phyloP scores from a whole-genome alignment of 202 grass and related monocot species.

The Setaria italica region DNA sequence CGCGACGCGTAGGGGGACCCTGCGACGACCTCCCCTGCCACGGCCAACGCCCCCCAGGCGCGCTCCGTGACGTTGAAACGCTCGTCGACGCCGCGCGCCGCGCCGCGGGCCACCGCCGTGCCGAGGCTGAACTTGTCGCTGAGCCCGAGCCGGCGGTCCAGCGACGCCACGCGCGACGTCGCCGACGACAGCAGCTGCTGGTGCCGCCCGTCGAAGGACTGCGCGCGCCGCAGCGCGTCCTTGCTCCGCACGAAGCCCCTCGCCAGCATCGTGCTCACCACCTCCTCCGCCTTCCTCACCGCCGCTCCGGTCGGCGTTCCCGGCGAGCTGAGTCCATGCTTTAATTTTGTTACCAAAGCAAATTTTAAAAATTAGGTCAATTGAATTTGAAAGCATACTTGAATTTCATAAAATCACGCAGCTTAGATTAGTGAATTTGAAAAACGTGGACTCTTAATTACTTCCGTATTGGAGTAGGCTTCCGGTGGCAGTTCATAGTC shows the following conservation, averaged over 20 bases:
- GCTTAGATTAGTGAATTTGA: neutral
- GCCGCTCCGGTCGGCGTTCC: slow-evolving; percentile 22
- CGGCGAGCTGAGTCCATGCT: neutral
- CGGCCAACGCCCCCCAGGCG: slow-evolving; percentile 35
- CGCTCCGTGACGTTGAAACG: slow-evolving; percentile 47
- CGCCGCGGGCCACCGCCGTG: slow-evolving; percentile 41
- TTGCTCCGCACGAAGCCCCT: slow-evolving; percentile 57
- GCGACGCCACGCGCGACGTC: slow-evolving; percentile 43
- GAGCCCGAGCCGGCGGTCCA: slow-evolving; percentile 55
- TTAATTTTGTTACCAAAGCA: neutral
- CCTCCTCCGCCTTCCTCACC: slow-evolving; percentile 57
- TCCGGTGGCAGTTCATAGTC: slow-evolving; percentile 63
- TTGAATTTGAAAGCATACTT: neutral
- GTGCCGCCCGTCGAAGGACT: slow-evolving; percentile 53
- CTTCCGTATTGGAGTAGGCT: slow-evolving; percentile 39
- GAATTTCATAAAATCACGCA: neutral
- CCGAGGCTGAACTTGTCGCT: slow-evolving; percentile 55
- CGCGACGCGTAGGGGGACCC: slow-evolving; percentile 48
- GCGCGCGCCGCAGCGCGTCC: slow-evolving; percentile 51
- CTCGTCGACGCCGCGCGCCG: slow-evolving; percentile 52
- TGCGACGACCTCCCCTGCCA: slow-evolving; percentile 47
- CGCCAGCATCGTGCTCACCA: slow-evolving; percentile 64
- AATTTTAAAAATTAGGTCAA: neutral
- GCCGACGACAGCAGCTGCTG: slow-evolving; percentile 46
- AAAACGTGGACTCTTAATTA: neutral